Percentiles rank a stretch among this genome's conserved stretches.
Evolutionary conservation across 1,139 yeast genomes (phyloP).

Genomic region (Yamadazyma oceani): DNA sequence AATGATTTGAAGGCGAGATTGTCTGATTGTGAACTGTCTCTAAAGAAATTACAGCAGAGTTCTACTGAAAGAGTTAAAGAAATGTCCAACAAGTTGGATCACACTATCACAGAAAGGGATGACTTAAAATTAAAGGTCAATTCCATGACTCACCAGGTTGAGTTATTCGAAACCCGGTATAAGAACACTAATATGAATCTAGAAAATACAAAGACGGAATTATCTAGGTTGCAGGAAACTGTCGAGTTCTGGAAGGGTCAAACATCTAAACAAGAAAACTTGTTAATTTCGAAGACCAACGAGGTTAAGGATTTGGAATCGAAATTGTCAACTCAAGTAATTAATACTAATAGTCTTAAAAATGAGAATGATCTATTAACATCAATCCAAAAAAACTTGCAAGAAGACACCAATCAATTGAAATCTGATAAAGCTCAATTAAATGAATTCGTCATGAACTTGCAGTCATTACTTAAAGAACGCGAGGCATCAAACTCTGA

Average conservation of each 20-base stretch:
- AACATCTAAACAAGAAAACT: constrained; percentile 55
- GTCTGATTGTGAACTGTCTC: constrained; percentile 26
- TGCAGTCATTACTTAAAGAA: constrained; percentile 64
- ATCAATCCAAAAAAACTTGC: constrained; percentile 51
- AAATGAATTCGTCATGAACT: constrained; percentile 57
- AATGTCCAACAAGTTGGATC: constrained; percentile 30
- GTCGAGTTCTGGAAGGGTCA: constrained; percentile 50
- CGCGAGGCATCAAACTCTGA: constrained; percentile 56
- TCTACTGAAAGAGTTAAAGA: constrained; percentile 24
- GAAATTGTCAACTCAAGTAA: constrained; percentile 43
- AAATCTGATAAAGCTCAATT: constrained; percentile 61
- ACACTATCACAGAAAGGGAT: constrained; percentile 26
- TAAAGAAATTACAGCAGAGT: constrained; percentile 32
- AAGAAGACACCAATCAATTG: constrained; percentile 54
- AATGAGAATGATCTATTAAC: constrained; percentile 57
- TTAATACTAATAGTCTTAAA: constrained; percentile 48
- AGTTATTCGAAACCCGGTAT: constrained; percentile 36
- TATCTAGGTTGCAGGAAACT: constrained; percentile 48
- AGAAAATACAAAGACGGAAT: constrained; percentile 46
- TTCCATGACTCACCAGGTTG: constrained; percentile 31
- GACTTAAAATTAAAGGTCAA: constrained; percentile 33
- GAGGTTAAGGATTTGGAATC: constrained; percentile 60
- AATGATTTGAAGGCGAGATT: constrained; percentile 30
- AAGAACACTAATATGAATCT: constrained; percentile 34
- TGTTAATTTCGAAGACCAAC: constrained; percentile 54